A percentile compares a stretch with the other conserved stretches of the same genome.
Conservation (phyloP, 176 grass and related monocot genomes). For the Alloteropsis semialata region DNA sequence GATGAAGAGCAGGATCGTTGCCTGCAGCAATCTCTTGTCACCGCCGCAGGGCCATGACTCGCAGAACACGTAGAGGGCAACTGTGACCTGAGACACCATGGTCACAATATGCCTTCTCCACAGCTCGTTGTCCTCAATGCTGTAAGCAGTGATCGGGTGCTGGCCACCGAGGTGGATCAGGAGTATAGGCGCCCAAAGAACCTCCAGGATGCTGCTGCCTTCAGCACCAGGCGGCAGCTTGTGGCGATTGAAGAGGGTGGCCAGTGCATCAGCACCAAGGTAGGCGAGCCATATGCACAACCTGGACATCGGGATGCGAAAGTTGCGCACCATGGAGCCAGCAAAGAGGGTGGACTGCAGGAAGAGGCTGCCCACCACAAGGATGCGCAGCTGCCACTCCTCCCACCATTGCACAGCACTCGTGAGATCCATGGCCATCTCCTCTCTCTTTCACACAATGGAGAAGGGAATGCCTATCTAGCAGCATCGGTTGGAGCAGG, state of each 20-base stretch:
- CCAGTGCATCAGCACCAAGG: neutral
- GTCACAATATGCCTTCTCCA: neutral
- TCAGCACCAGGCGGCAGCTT: neutral
- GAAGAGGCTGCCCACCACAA: neutral
- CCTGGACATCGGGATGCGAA: neutral
- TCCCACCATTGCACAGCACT: neutral
- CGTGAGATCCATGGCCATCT: too few relatives aligned
- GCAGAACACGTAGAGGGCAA: neutral
- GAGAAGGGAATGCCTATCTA: too few relatives aligned
- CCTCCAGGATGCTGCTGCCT: neutral
- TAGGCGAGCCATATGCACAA: neutral
- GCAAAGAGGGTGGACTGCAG: neutral
- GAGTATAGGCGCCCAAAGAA: neutral
- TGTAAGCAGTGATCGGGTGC: neutral
- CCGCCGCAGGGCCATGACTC: neutral
- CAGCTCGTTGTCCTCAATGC: conserved; percentile 1
- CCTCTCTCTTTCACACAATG: too few relatives aligned
- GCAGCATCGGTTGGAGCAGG: too few relatives aligned
- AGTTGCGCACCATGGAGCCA: neutral
- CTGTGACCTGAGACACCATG: neutral
- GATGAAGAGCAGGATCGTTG: neutral
- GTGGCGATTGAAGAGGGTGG: neutral
- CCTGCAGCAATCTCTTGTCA: neutral
- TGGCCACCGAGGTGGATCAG: conserved; percentile 6
- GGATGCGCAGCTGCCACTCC: neutral